Evolutionary conservation across 2,329 filamentous ascomycete species (phyloP).

Genomic region (Tolypocladium ovalisporum): DNA sequence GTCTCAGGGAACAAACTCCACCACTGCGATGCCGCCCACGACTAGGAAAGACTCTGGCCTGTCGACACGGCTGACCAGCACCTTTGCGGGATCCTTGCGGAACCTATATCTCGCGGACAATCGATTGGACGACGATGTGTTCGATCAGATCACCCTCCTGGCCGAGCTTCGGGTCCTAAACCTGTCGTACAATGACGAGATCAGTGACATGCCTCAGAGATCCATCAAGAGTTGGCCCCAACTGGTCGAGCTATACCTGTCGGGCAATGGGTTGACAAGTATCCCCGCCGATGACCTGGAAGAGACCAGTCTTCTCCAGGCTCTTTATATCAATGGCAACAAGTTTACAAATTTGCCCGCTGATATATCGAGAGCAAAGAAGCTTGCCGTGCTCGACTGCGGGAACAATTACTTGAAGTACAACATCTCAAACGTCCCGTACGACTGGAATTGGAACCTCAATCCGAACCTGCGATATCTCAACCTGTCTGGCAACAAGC

Average conservation of each 20-base stretch:
- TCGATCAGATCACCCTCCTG: conserved; percentile 77
- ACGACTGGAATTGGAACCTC: conserved; percentile 99
- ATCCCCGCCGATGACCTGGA: conserved; percentile 90
- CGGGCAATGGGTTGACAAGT: conserved; percentile 86
- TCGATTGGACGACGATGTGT: conserved; percentile 85
- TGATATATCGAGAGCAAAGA: conserved; percentile 87
- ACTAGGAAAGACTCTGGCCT: conserved; percentile 81
- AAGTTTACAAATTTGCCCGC: conserved; percentile 95
- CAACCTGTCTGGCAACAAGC: conserved; percentile 93
- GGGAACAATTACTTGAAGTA: conserved; percentile 95
- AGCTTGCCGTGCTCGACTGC: conserved; percentile 83
- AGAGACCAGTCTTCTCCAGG: conserved; percentile 75
- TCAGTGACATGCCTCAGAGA: conserved; percentile 83
- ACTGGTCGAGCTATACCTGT: conserved; percentile 84
- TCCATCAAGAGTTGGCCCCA: conserved; percentile 85
- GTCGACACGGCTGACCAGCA: conserved; percentile 68
- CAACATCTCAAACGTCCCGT: conserved; percentile 97
- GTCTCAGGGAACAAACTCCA: conserved; percentile 31
- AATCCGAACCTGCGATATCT: conserved; percentile 92
- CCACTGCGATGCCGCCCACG: conserved; percentile 38
- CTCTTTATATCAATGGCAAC: conserved; percentile 93
- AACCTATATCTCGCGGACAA: conserved; percentile 90
- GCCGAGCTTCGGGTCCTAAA: conserved; percentile 82
- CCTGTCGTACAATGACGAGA: conserved; percentile 77
- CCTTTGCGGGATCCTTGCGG: conserved; percentile 76